phyloP scores from a whole-genome alignment of 2,329 filamentous ascomycete genomes.

The Chrysoporthe cubensis region DNA sequence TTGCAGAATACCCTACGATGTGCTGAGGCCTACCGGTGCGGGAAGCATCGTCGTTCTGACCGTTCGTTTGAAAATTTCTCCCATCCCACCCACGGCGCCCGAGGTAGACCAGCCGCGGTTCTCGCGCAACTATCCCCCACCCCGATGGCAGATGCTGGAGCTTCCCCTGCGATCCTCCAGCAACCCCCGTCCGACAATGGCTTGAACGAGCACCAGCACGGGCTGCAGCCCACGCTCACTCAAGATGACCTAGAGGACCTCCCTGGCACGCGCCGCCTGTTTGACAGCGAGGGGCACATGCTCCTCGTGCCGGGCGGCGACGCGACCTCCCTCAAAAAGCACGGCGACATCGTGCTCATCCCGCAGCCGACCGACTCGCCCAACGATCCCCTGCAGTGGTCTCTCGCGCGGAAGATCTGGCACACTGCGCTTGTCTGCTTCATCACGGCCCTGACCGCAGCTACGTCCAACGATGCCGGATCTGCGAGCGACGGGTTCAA shows the following conservation, averaged over 20 bases:
- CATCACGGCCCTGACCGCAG: conserved; percentile 58
- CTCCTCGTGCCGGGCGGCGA: conserved; percentile 26
- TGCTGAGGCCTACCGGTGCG: conserved; percentile 29
- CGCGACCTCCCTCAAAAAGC: conserved; percentile 29
- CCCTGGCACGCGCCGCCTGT: conserved; percentile 27
- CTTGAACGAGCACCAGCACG: conserved; percentile 17
- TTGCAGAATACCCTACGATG: conserved; percentile 20
- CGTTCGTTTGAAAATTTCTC: neutral
- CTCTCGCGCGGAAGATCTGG: conserved; percentile 51
- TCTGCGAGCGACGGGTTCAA: conserved; percentile 55
- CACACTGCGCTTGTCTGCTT: conserved; percentile 56
- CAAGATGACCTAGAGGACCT: conserved; percentile 29
- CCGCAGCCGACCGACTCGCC: conserved; percentile 57
- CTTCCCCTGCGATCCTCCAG: conserved; percentile 18
- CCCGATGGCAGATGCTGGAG: conserved; percentile 28
- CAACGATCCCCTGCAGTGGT: conserved; percentile 59
- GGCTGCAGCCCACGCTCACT: conserved; percentile 26
- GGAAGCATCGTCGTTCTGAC: conserved; percentile 26
- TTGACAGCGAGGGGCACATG: conserved; percentile 28
- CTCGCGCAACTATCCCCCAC: conserved; percentile 18
- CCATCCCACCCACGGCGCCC: neutral
- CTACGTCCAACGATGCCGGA: conserved; percentile 59
- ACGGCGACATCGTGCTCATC: conserved; percentile 53
- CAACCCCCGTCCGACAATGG: conserved; percentile 25
- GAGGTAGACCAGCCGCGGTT: conserved; percentile 16